Base-by-base conservation (phyloP, 116 monocot genomes). In the Thalassia testudinum region DNA sequence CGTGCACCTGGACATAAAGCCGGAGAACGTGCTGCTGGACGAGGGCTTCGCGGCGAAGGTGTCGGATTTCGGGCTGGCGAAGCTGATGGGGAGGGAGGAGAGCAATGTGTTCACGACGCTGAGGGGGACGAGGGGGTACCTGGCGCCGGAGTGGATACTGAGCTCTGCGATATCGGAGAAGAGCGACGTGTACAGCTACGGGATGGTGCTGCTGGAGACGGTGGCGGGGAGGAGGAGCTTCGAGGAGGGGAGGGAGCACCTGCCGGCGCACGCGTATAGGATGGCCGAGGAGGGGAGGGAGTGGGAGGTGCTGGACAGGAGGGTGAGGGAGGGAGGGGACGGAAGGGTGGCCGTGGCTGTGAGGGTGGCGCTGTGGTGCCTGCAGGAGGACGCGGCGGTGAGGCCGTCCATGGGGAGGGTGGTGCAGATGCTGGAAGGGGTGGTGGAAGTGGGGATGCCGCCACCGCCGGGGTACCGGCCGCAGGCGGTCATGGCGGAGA, bases 101-200 rank as follows among this genome's bases (percentile, higher is more conserved):
- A 82, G 79, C 49, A 76, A 86, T 53, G 82, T 92, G 0, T 71
- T 77, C 59, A 91, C 91, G 0, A 91, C 91, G 0, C 26, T 91
- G 5, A 50, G 85, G 50, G 91, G 91, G 37, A 85, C 91, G 0
- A 66, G 85, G 43, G 91, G 91, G 17, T 91, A 91, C 57, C 78
- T 91, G 2, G 91, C 91, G 19, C 91, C 91, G 1, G 91, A 91
- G 50, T 85, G 84, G 91, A 75, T 90, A 60, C 78, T 75, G 17
- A 85, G 60, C 56, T 78, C 81, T 26, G 78, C 84, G 0, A 81
- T 91, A 18, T 85, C 91, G 2, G 91, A 91, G 61, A 84, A 81
- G 49, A 78, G 84, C 8, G 91, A 91, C 50, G 91, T 91, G n/a
- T 91, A 91, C 60, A 91, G 85, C 65, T 91, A 58, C 38, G 91